phyloP scores from a whole-genome alignment of 2,329 filamentous ascomycete species.

The Fusarium ambrosium region DNA sequence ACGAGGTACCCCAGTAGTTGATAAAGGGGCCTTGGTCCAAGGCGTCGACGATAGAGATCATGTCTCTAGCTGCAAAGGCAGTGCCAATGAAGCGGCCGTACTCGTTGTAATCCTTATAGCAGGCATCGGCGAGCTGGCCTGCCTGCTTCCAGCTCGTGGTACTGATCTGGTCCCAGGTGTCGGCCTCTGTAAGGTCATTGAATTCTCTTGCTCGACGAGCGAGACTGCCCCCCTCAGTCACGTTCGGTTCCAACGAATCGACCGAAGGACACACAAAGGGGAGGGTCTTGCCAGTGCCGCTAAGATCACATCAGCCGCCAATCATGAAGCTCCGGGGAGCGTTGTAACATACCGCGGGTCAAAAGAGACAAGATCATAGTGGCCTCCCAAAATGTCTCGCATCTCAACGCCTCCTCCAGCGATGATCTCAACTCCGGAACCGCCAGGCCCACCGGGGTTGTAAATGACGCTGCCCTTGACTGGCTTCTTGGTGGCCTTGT shows the following conservation, averaged over 20 bases:
- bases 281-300: conserved; percentile 22
- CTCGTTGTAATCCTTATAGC: conserved; percentile 40
- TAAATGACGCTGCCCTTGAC: conserved; percentile 55
- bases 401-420: background rate
- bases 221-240: background rate
- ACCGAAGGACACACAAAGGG: conserved; percentile 12
- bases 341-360: conserved; percentile 22
- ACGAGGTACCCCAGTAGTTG: conserved; percentile 51
- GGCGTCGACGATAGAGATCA: conserved; percentile 55
- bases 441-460: conserved; percentile 56
- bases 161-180: background rate
- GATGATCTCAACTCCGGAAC: conserved; percentile 20
- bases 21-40: conserved; percentile 51
- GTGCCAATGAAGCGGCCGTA: conserved; percentile 48
- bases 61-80: conserved; percentile 53
- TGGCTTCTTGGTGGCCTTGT: conserved; percentile 48
- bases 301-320: background rate
- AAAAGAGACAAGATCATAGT: background rate
- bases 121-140: conserved; percentile 22
- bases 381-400: background rate
- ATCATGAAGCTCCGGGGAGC: background rate
- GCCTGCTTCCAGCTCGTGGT: background rate
- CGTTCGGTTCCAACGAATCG: background rate
- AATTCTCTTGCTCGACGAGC: conserved; percentile 7
- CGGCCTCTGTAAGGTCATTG: background rate